Evolutionary conservation across 2,329 filamentous ascomycete species (phyloP).

Genomic region (Geosmithia flava): DNA sequence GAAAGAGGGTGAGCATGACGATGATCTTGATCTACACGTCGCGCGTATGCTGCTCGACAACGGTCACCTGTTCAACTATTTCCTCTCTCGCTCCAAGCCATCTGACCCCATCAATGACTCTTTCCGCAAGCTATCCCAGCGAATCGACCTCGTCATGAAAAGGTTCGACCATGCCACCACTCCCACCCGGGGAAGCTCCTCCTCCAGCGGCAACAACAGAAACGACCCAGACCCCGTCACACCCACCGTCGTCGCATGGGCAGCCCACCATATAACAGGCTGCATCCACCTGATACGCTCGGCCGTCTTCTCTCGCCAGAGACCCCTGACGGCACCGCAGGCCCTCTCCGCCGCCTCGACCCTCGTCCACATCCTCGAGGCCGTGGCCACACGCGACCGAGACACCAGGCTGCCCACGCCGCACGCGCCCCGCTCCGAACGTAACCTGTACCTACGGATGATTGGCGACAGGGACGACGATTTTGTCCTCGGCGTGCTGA

Average conservation of each 20-base stretch:
- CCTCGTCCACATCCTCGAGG: constrained; percentile 33
- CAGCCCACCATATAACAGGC: constrained; percentile 30
- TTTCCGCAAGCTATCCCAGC: constrained; percentile 34
- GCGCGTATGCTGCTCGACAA: constrained; percentile 42
- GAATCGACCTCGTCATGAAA: constrained; percentile 31
- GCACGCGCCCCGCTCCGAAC: constrained; percentile 11
- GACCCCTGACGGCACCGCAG: constrained; percentile 23
- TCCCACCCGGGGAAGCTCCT: not conserved
- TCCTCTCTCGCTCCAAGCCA: constrained; percentile 31
- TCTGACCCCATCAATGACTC: constrained; percentile 30
- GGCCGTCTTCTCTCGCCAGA: constrained; percentile 23
- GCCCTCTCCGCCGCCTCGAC: constrained; percentile 31
- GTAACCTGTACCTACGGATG: constrained; percentile 35
- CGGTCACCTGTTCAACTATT: constrained; percentile 40
- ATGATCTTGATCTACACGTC: constrained; percentile 37
- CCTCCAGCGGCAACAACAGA: not conserved
- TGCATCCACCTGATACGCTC: constrained; percentile 29
- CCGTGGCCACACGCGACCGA: constrained; percentile 22
- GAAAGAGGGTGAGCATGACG: constrained; percentile 15
- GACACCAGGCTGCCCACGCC: not conserved
- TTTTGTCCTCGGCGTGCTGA: constrained; percentile 33
- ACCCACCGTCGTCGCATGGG: constrained; percentile 30
- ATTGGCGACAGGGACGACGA: constrained; percentile 28
- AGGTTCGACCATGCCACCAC: constrained; percentile 24
- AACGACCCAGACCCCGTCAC: not conserved